Evolutionary conservation across 106 monocot species (phyloP).

Genomic region (Amphibolis antarctica): DNA sequence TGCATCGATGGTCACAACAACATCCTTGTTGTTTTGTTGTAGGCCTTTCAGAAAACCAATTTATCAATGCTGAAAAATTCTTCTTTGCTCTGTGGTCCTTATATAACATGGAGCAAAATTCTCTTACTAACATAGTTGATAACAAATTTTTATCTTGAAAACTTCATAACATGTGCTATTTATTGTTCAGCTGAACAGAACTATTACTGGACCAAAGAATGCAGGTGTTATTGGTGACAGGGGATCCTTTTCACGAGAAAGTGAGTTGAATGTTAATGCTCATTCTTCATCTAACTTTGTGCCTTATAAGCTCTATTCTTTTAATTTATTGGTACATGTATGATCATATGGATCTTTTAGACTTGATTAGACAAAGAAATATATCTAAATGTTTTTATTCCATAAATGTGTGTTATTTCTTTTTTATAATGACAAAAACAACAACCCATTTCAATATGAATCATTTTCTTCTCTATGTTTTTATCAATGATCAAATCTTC

Average conservation of each 20-base stretch:
- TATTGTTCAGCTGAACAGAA: slow-evolving; percentile 39
- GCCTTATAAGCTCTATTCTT: neutral
- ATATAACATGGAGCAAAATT: too few relatives aligned
- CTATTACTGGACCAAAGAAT: slow-evolving; percentile 26
- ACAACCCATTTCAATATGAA: too few relatives aligned
- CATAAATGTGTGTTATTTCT: too few relatives aligned
- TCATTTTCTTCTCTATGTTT: too few relatives aligned
- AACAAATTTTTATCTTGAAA: neutral
- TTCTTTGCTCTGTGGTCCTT: neutral
- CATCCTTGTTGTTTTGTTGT: too few relatives aligned
- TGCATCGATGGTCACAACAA: too few relatives aligned
- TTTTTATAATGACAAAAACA: too few relatives aligned
- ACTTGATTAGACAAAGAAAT: neutral
- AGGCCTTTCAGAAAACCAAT: neutral
- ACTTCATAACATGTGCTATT: neutral
- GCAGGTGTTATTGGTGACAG: slow-evolving; percentile 30
- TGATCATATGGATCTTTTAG: neutral
- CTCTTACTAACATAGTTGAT: neutral
- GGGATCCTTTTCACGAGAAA: slow-evolving; percentile 45
- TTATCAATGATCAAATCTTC: too few relatives aligned
- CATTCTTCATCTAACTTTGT: neutral
- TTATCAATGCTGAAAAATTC: neutral
- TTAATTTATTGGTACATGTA: neutral
- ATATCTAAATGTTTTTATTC: too few relatives aligned
- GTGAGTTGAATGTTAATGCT: slow-evolving; percentile 16